These are phyloP conservation scores for Akanthomyces uredinophilus DNA, from an alignment of 2,329 filamentous ascomycete genomes.

Conservation along the genomic window DNA sequence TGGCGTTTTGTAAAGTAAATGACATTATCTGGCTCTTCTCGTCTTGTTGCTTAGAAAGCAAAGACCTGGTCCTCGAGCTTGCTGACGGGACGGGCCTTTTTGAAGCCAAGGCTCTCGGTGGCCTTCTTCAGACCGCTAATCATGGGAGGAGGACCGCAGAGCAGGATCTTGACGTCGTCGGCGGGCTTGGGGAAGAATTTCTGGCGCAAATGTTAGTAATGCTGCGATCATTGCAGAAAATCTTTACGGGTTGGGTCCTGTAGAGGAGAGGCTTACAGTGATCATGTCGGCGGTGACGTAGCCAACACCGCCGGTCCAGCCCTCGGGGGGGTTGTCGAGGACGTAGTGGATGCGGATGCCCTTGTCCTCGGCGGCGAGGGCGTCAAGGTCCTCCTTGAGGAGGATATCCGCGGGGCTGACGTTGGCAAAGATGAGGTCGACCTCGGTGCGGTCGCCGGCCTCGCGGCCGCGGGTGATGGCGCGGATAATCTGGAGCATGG, in stretches of 20 bases:
- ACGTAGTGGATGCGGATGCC: conserved; percentile 90
- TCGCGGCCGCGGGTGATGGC: conserved; percentile 79
- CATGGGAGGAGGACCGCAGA: conserved; percentile 97
- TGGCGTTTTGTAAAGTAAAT: neutral
- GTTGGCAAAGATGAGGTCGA: conserved; percentile 96
- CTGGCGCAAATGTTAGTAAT: conserved; percentile 35
- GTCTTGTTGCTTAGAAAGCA: conserved; percentile 57
- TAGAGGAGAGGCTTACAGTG: conserved; percentile 47
- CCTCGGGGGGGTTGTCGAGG: conserved; percentile 88
- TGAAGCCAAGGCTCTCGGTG: conserved; percentile 79
- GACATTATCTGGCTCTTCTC: neutral
- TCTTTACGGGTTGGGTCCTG: conserved; percentile 20
- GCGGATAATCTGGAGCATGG: conserved; percentile 94
- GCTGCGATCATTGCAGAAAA: neutral
- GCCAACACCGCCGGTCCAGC: conserved; percentile 87
- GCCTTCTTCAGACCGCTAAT: conserved; percentile 95
- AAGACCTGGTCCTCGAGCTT: conserved; percentile 98
- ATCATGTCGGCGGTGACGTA: conserved; percentile 97
- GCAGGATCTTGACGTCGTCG: conserved; percentile 82
- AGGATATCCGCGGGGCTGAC: conserved; percentile 90
- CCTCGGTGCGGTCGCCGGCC: conserved; percentile 76
- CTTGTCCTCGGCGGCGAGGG: conserved; percentile 68
- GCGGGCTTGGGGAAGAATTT: conserved; percentile 78
- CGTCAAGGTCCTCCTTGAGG: conserved; percentile 84
- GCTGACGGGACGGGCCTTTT: conserved; percentile 90